phyloP scores from a whole-genome alignment of 805 yeast species.

The Ogataea paraovalis region DNA sequence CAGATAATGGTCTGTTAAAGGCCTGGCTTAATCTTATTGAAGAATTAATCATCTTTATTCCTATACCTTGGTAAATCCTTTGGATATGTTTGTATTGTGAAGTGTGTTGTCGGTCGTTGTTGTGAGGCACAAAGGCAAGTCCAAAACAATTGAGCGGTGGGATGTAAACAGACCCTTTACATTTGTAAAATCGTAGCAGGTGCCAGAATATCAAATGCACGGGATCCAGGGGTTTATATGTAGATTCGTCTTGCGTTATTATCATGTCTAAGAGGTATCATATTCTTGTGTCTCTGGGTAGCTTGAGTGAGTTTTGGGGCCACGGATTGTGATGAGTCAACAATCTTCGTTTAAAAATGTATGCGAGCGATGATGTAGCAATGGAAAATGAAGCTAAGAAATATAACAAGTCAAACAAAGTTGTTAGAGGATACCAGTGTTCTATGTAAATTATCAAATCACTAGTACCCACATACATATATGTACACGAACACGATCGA shows the following conservation, averaged over 20 bases:
- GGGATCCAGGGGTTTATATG: conserved; percentile 14
- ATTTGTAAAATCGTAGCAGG: conserved; percentile 10
- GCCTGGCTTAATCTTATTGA: neutral
- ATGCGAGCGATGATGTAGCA: neutral
- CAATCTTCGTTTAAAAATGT: neutral
- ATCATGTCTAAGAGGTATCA: conserved; percentile 5
- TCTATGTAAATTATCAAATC: too few species aligned
- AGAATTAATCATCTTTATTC: neutral
- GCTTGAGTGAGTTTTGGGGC: neutral
- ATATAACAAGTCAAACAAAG: neutral
- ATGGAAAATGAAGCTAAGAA: neutral
- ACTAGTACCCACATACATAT: too few species aligned
- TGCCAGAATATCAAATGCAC: conserved; percentile 11
- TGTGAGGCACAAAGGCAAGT: neutral
- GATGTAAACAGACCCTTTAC: conserved; percentile 14
- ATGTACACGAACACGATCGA: too few species aligned
- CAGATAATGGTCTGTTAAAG: neutral
- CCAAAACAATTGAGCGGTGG: neutral
- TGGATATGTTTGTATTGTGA: neutral
- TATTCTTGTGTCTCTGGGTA: neutral
- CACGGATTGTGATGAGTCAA: neutral
- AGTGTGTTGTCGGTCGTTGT: neutral
- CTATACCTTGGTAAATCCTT: neutral
- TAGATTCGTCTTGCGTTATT: conserved; percentile 23
- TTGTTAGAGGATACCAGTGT: too few species aligned